Conservation (phyloP, 208 protist species). For the Blechomonas ayalai region DNA sequence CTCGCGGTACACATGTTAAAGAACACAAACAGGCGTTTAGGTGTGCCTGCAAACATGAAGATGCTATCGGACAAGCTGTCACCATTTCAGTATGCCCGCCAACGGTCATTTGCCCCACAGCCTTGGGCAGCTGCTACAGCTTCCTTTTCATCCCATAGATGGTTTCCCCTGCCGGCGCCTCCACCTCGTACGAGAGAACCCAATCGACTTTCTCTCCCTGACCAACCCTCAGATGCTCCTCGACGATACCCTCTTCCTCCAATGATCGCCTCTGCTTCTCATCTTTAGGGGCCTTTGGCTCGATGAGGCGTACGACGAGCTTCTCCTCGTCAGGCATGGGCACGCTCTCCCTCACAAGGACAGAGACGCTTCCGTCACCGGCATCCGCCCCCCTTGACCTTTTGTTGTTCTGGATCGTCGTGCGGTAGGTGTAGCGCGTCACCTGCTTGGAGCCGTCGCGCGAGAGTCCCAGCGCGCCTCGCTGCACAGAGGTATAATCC, state of each 20-base stretch:
- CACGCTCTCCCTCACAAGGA: slow-evolving; percentile 12
- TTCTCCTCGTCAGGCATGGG: slow-evolving; percentile 20
- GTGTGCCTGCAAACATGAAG: too few relatives aligned
- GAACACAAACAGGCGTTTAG: too few relatives aligned
- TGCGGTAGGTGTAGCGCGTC: slow-evolving; percentile 6
- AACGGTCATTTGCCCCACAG: too few relatives aligned
- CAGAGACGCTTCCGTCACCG: slow-evolving; percentile 7
- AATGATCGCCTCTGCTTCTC: slow-evolving; percentile 5
- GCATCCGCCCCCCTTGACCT: too few relatives aligned
- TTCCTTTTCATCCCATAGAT: too few relatives aligned
- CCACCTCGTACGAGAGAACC: slow-evolving; percentile 15
- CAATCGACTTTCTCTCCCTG: not conserved
- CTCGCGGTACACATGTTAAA: too few relatives aligned
- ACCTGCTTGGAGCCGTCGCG: slow-evolving; percentile 7
- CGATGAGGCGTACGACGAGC: slow-evolving; percentile 17
- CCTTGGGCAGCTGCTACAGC: too few relatives aligned
- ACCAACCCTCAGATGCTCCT: slow-evolving; percentile 9
- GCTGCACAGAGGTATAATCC: slow-evolving; percentile 2
- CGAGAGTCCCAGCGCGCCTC: slow-evolving; percentile 5
- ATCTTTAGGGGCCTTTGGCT: slow-evolving; percentile 4
- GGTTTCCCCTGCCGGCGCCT: slow-evolving; percentile 8
- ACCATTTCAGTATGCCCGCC: too few relatives aligned
- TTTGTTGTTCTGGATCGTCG: slow-evolving; percentile 14
- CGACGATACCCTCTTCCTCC: slow-evolving; percentile 15
- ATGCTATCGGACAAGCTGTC: too few relatives aligned